Conservation (phyloP, 148 eudicot species). For the Cornus suecica region DNA sequence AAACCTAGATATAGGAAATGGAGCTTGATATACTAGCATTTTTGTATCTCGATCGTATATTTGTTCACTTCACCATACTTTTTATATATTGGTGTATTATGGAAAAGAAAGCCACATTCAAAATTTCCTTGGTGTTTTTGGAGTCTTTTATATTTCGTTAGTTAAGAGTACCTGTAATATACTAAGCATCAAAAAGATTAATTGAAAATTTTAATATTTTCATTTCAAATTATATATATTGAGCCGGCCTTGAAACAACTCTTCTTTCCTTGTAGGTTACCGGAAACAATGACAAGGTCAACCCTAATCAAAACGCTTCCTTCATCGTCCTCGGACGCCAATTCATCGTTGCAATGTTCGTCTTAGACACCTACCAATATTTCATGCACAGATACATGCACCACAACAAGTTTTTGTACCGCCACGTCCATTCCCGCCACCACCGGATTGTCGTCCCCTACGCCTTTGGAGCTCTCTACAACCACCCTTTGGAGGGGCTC, state of each 20-base stretch:
- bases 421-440: conserved; percentile 33
- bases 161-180: too few relatives aligned
- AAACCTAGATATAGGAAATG: too few relatives aligned
- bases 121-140: too few relatives aligned
- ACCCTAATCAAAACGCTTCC: conserved; percentile 24
- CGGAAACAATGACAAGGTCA: conserved; percentile 28
- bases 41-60: too few relatives aligned
- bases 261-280: conserved; percentile 44
- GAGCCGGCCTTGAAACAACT: background rate
- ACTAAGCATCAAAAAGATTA: too few relatives aligned
- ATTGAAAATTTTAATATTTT: too few relatives aligned
- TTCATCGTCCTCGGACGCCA: conserved; percentile 34
- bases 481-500: conserved; percentile 40
- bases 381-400: conserved; percentile 80
- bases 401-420: conserved; percentile 52
- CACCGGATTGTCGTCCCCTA: conserved; percentile 34
- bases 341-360: conserved; percentile 53
- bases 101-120: too few relatives aligned
- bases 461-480: conserved; percentile 38
- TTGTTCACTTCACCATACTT: too few relatives aligned
- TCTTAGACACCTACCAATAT: conserved; percentile 76
- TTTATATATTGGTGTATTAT: too few relatives aligned
- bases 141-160: too few relatives aligned
- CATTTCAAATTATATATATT: too few relatives aligned
- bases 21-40: too few relatives aligned